Percentiles rank a stretch among this genome's conserved stretches.
phyloP scores from a whole-genome alignment of 192 early-diverging fungal genomes.

The Gamsiella multidivaricata region DNA sequence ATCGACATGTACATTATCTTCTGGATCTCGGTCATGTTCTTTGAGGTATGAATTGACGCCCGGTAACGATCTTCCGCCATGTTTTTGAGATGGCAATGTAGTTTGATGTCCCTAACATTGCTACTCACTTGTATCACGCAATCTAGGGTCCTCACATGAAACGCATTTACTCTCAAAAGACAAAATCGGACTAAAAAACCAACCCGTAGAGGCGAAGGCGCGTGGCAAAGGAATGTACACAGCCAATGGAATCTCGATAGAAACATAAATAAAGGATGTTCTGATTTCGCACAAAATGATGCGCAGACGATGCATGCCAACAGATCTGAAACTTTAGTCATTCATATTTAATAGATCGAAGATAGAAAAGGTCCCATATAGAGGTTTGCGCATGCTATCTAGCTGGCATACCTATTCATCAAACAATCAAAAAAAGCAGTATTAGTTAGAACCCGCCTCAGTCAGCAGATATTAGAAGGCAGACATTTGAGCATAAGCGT shows the following conservation, averaged over 20 bases:
- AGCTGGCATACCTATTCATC: slow-evolving; percentile 22
- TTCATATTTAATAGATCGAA: slow-evolving; percentile 8
- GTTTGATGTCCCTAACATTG: too few species aligned
- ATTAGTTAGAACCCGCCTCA: neutral
- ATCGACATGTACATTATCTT: slow-evolving; percentile 60
- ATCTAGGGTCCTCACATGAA: slow-evolving; percentile 53
- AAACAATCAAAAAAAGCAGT: neutral
- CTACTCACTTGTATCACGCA: too few species aligned
- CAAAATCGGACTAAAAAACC: slow-evolving; percentile 44
- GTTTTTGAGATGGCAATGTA: neutral
- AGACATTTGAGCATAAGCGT: slow-evolving; percentile 8
- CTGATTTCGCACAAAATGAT: too few species aligned
- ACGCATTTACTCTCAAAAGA: slow-evolving; percentile 49
- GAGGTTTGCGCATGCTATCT: neutral
- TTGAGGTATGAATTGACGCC: slow-evolving; percentile 61
- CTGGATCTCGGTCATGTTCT: slow-evolving; percentile 62
- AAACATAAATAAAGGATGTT: too few species aligned
- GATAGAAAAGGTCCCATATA: neutral
- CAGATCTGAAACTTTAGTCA: too few species aligned
- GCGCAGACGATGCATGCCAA: too few species aligned
- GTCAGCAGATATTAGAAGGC: neutral
- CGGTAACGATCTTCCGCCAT: neutral
- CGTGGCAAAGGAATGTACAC: neutral
- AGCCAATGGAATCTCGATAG: neutral
- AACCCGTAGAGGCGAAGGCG: too few species aligned